Evolutionary conservation across 192 early-diverging fungal species (phyloP).

Genomic region (Entomortierella lignicola): DNA sequence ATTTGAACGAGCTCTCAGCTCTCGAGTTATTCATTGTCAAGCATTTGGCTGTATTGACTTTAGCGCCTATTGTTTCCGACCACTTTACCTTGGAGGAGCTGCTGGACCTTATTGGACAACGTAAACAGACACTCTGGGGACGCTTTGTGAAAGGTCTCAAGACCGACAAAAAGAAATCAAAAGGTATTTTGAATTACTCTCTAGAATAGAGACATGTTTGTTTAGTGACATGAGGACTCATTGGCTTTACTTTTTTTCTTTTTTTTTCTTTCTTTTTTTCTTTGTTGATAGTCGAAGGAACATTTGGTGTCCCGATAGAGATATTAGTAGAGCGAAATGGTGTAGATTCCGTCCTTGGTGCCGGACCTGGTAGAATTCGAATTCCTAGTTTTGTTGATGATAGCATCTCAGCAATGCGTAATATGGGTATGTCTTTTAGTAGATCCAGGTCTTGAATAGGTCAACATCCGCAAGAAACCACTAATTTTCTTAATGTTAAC

Average conservation of each 20-base stretch:
- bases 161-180: slow-evolving; percentile 60
- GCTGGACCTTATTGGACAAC: slow-evolving; percentile 76
- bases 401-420: slow-evolving; percentile 79
- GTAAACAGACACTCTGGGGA: slow-evolving; percentile 84
- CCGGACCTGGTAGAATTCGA: slow-evolving; percentile 73
- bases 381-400: slow-evolving; percentile 90
- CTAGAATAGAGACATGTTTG: neutral
- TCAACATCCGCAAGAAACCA: neutral
- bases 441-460: neutral
- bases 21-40: slow-evolving; percentile 86
- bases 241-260: neutral
- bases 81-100: slow-evolving; percentile 80
- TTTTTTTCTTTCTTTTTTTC: neutral
- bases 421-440: slow-evolving; percentile 67
- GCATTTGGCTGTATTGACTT: slow-evolving; percentile 81
- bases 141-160: slow-evolving; percentile 75
- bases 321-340: slow-evolving; percentile 85
- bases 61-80: slow-evolving; percentile 77
- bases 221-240: neutral
- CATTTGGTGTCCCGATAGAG: slow-evolving; percentile 93
- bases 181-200: slow-evolving; percentile 15
- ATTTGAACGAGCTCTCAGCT: slow-evolving; percentile 76
- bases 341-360: slow-evolving; percentile 79
- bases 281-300: slow-evolving; percentile 64
- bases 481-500: neutral